Evolutionary conservation across 1,284 basidiomycete genomes (phyloP).

Genomic region (Pterulicium gracile): DNA sequence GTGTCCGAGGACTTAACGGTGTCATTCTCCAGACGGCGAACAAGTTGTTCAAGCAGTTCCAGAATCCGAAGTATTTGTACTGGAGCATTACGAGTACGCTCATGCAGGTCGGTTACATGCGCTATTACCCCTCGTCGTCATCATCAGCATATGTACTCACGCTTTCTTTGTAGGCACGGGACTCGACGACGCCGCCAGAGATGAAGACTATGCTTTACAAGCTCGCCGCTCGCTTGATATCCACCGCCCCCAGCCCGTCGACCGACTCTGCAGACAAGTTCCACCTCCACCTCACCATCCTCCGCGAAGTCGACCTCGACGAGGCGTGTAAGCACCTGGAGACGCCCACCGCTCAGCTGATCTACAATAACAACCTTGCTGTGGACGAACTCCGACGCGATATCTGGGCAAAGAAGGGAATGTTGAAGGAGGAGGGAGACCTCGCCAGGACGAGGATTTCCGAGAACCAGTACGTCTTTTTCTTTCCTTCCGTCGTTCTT

Average conservation of each 20-base stretch:
- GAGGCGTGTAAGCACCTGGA: slow-evolving; percentile 65
- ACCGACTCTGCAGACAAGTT: slow-evolving; percentile 64
- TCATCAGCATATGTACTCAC: neutral
- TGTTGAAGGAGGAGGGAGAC: slow-evolving; percentile 47
- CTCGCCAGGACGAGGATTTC: slow-evolving; percentile 43
- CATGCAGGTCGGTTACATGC: slow-evolving; percentile 46
- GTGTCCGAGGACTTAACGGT: slow-evolving; percentile 3
- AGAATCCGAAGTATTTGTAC: slow-evolving; percentile 70
- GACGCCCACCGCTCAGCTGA: slow-evolving; percentile 49
- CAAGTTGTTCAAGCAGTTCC: slow-evolving; percentile 68
- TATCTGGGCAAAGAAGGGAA: slow-evolving; percentile 45
- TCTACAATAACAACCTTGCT: slow-evolving; percentile 61
- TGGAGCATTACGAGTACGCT: slow-evolving; percentile 75
- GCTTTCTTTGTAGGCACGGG: slow-evolving; percentile 38
- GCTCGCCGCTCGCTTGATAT: slow-evolving; percentile 58
- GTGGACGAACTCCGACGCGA: slow-evolving; percentile 69
- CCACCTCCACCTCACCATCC: slow-evolving; percentile 59
- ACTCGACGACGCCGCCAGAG: slow-evolving; percentile 42
- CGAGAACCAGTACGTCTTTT: slow-evolving; percentile 40
- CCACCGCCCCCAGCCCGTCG: slow-evolving; percentile 47
- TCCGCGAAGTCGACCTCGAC: slow-evolving; percentile 58
- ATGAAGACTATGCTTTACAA: slow-evolving; percentile 62
- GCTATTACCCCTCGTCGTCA: neutral
- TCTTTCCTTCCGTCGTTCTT: slow-evolving; percentile 5
- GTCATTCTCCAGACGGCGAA: slow-evolving; percentile 44